Percentiles rank a stretch among this genome's conserved stretches.
These are phyloP conservation scores for Plasmodium sp. DNA, from an alignment of 169 alveolate species.

Conservation along the genomic window DNA sequence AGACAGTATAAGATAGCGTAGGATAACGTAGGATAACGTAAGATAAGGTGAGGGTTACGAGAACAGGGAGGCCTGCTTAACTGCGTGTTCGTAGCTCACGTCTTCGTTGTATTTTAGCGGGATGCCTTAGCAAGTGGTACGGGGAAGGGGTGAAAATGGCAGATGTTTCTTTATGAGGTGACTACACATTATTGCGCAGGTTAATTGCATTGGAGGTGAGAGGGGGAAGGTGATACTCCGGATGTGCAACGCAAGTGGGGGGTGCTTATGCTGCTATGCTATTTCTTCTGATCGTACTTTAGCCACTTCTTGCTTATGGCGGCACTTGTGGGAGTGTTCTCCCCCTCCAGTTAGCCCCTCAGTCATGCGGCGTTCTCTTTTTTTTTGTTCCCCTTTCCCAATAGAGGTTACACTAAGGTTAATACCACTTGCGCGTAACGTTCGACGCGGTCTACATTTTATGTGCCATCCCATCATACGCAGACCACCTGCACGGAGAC, in stretches of 20 bases:
- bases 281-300: not conserved
- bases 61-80: slow-evolving; percentile 69
- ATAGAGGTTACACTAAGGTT: not conserved
- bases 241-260: not conserved
- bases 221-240: not conserved
- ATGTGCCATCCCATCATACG: not conserved
- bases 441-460: not conserved
- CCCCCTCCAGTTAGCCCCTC: not conserved
- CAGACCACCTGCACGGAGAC: not conserved
- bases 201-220: not conserved
- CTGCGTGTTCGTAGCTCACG: slow-evolving; percentile 55
- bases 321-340: not conserved
- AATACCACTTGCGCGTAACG: not conserved
- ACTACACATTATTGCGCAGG: not conserved
- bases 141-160: not conserved
- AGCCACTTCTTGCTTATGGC: not conserved
- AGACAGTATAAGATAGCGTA: too few species aligned
- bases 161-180: not conserved
- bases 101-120: slow-evolving; percentile 67
- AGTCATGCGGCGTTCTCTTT: not conserved
- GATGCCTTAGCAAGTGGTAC: slow-evolving; percentile 13
- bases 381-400: not conserved
- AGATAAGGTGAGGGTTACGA: slow-evolving; percentile 1
- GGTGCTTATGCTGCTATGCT: not conserved
- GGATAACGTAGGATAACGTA: too few species aligned